Base-by-base conservation (phyloP, 768 basidiomycete genomes). In the Kwoniella sp. region DNA sequence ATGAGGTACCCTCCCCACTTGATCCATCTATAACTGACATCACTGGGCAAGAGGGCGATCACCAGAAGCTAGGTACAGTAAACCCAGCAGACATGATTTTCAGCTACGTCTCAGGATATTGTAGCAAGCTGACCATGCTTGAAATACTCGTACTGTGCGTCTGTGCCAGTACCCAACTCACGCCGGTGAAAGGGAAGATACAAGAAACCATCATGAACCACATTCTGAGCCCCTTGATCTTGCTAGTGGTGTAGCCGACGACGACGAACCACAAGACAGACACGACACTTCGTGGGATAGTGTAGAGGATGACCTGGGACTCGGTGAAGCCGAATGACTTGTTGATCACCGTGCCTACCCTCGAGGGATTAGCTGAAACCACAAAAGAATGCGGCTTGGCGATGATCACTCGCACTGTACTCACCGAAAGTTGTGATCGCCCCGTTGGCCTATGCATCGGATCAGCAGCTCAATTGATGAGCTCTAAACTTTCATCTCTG, bases 1-100 rank as follows among this genome's bases (percentile, higher is more conserved):
- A 74, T 63, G 24, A 67, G 48, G 52, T 63, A 67, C n/a, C 51
- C 47, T 22, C 48, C 50, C 63, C 63, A 64, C 22, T 63, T 63
- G 47, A 37, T 49, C 61, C 61, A 63, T n/a, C 30, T 4, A 30
- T 63, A 63, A 12, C 29, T 50, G 33, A 13, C 10, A 7, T 63
- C 61, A 0, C 8, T 44, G 19, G 64, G 64, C n/a, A 69, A 46
- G 1, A 72, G 60, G 17, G 65, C 68, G 22, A 57, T 27, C 19
- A 50, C 27, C 27, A 63, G 30, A 12, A 63, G 61, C 47, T 51
- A 10, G 13, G 13, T 33, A 13, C 5, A 6, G 33, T n/a, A n/a
- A n/a, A n/a, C n/a, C n/a, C n/a, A n/a, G n/a, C n/a, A n/a, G n/a
- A n/a, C n/a, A n/a, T n/a, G n/a, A n/a, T n/a, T n/a, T n/a, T n/a